Base-by-base conservation (phyloP, 768 basidiomycete genomes). In the Rhizopogon vinicolor region DNA sequence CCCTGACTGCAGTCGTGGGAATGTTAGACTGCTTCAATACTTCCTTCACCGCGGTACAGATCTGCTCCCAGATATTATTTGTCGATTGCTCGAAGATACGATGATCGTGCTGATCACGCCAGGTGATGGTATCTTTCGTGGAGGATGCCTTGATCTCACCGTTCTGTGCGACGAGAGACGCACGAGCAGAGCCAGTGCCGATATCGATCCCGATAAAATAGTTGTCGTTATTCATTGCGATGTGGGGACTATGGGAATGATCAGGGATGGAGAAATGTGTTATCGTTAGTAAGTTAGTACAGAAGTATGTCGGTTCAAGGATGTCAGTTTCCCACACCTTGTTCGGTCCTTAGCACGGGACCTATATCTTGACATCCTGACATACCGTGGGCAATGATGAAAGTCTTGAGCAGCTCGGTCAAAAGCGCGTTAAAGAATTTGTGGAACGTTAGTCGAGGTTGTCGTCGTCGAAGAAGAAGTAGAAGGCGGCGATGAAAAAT, bases 41-140 rank as follows among this genome's bases (percentile, higher is more conserved):
- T 5, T 78, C 78, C 63, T 77, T 82, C 56, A 90, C 77, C 35
- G 83, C 81, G 52, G 68, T 72, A 43, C 81, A 80, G 54, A 93
- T 85, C 51, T 80, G 78, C 7, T 73, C 68, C 95, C 93, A 95
- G 72, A 97, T 95, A 64, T 98, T 83, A 22, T 75, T 74, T 0
- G 93, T 93, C 35, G 93, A 96, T 70, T 99, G 97, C 71, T 99
- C 97, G 69, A 97, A 99, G 74, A 98, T 93, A 54, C 88, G 80
- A 67, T 92, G 86, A 78, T 98, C 92, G 33, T 79, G 67, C 1
- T 82, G 76, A 74, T 93, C 89, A 59, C 96, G 86, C 77, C 83
- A 94, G 8, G 94, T 98, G 52, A 75, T 78, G n/a, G 88, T 98
- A 18, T 84, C 80, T 65, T 91, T 84, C 50, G 87, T 87, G 60